A percentile compares a stretch with the other conserved stretches of the same genome.
Evolutionary conservation across 495 filamentous ascomycete genomes (phyloP).

Genomic region (Lasiosphaeria ovina): DNA sequence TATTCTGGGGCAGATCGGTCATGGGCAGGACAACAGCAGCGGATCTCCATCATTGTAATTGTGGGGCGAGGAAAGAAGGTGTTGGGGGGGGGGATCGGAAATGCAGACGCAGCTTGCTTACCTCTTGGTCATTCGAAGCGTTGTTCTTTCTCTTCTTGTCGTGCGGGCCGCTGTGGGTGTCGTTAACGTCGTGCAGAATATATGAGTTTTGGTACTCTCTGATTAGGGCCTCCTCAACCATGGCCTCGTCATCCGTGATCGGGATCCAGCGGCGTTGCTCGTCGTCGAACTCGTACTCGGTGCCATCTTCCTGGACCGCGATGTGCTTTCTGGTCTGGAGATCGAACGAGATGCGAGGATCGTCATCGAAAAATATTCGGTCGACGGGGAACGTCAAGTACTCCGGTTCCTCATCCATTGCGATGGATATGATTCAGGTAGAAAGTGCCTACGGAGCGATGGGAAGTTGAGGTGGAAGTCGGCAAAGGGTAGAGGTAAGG

Average conservation of each 20-base stretch:
- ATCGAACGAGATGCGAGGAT: slow-evolving; percentile 84
- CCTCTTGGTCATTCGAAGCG: slow-evolving; percentile 57
- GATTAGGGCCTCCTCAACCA: slow-evolving; percentile 50
- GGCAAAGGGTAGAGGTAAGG: no score
- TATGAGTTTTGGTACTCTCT: slow-evolving; percentile 77
- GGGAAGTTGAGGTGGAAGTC: no score
- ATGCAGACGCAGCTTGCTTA: slow-evolving; percentile 37
- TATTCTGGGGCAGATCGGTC: no score
- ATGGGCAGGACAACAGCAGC: no score
- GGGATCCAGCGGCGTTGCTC: slow-evolving; percentile 76
- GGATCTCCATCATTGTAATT: neutral
- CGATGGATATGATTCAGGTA: neutral
- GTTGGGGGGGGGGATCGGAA: slow-evolving; percentile 16
- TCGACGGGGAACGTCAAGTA: slow-evolving; percentile 63
- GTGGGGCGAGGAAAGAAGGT: slow-evolving; percentile 7
- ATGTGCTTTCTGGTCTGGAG: slow-evolving; percentile 76
- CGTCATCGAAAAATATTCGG: slow-evolving; percentile 71
- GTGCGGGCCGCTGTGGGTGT: slow-evolving; percentile 17
- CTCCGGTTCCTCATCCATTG: slow-evolving; percentile 18
- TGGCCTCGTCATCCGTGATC: slow-evolving; percentile 62
- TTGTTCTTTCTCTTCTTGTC: slow-evolving; percentile 75
- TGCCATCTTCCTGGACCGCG: slow-evolving; percentile 79
- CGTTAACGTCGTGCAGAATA: slow-evolving; percentile 46
- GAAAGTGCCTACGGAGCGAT: no score
- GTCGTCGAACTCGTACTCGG: slow-evolving; percentile 79